A percentile compares a stretch with the other conserved stretches of the same genome.
phyloP scores from a whole-genome alignment of 805 yeast genomes.

The Cyberlindnera nakhonratchasimensis region DNA sequence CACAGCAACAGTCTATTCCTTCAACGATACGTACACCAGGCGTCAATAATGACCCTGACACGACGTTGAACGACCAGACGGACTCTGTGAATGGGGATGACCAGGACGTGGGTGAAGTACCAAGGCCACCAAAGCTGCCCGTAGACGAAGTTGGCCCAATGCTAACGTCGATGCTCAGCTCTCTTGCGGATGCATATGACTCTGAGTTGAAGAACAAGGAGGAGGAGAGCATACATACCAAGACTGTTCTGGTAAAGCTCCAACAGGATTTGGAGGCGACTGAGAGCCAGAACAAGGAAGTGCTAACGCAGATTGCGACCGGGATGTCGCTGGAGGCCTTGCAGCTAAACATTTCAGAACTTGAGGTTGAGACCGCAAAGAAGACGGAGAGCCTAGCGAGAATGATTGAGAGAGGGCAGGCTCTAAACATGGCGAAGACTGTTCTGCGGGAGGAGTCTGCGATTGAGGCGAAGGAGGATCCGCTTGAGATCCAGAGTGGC shows the following conservation, averaged over 20 bases:
- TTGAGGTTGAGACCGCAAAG: conserved; percentile 23
- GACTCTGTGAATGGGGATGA: conserved; percentile 9
- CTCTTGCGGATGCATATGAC: conserved; percentile 51
- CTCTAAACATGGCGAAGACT: conserved; percentile 52
- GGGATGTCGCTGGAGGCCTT: conserved; percentile 22
- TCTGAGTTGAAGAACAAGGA: conserved; percentile 51
- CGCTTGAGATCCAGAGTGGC: background rate
- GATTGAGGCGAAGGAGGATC: conserved; percentile 9
- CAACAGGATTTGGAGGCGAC: conserved; percentile 38
- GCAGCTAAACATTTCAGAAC: conserved; percentile 10
- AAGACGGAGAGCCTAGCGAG: conserved; percentile 36
- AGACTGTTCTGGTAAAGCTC: conserved; percentile 38
- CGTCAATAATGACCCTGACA: conserved; percentile 1
- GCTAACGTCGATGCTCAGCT: conserved; percentile 37
- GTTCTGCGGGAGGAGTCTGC: conserved; percentile 52
- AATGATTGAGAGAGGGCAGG: conserved; percentile 61
- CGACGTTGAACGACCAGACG: conserved; percentile 5
- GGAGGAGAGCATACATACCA: conserved; percentile 48
- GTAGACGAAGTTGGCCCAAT: conserved; percentile 28
- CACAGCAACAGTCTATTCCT: conserved; percentile 18
- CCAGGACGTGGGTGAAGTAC: conserved; percentile 1
- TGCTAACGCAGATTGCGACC: conserved; percentile 21
- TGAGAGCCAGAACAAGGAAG: conserved; percentile 32
- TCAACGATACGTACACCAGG: conserved; percentile 3
- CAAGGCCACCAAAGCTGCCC: conserved; percentile 23